Conservation (phyloP, 352 stramenopile species). For the Saprolegnia diclina region DNA sequence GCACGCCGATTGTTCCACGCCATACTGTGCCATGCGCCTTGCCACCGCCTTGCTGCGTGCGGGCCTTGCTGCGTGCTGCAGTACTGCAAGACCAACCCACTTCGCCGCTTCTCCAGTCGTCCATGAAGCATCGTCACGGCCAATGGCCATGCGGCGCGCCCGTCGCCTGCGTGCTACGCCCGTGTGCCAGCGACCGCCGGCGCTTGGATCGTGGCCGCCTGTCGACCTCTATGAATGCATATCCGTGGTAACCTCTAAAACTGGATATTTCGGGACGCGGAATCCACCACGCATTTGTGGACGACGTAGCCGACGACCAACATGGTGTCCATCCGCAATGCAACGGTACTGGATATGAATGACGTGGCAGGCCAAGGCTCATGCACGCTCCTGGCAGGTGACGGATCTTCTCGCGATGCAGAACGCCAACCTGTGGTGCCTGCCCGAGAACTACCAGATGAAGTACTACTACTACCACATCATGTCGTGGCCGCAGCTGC, state of each 20-base stretch:
- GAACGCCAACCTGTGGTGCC: slow-evolving; percentile 98
- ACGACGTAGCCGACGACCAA: slow-evolving; percentile 22
- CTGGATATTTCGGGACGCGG: no score
- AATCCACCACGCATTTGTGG: slow-evolving; percentile 6
- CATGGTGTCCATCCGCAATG: slow-evolving; percentile 96
- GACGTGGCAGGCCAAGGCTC: neutral
- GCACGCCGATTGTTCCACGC: no score
- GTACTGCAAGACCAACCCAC: no score
- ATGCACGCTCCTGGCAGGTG: slow-evolving; percentile 38
- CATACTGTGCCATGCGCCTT: no score
- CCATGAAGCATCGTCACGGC: no score
- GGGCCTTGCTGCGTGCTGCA: no score
- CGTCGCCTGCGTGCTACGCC: no score
- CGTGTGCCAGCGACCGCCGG: neutral
- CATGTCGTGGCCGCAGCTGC: slow-evolving; percentile 97
- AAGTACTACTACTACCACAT: slow-evolving; percentile 99
- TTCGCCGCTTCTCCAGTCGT: no score
- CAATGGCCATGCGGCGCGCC: no score
- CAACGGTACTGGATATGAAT: slow-evolving; percentile 52
- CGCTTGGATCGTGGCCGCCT: neutral
- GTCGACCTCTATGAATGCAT: neutral
- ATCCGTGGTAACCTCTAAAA: neutral
- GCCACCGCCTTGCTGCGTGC: no score
- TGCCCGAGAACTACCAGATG: slow-evolving; percentile 99
- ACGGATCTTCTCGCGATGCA: slow-evolving; percentile 98